These are phyloP conservation scores for Penicillium maclennaniae DNA, from an alignment of 495 filamentous ascomycete genomes.

Conservation along the genomic window DNA sequence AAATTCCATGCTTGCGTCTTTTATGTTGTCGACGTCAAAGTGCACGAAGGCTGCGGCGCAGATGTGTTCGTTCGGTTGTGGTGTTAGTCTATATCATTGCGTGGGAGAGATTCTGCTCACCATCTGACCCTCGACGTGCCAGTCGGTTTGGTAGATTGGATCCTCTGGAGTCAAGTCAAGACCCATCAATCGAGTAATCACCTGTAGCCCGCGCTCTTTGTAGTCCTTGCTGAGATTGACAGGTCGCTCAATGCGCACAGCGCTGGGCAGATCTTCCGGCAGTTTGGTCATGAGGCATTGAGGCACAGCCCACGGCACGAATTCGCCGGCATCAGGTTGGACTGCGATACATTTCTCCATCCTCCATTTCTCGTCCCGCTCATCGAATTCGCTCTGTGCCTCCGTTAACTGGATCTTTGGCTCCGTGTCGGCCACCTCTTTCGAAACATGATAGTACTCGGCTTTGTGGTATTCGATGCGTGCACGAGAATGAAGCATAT, in stretches of 20 bases:
- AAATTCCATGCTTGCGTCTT: constrained; percentile 18
- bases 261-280: constrained; percentile 19
- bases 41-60: constrained; percentile 29
- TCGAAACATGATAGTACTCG: constrained; percentile 25
- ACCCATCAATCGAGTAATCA: constrained; percentile 34
- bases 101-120: constrained; percentile 9
- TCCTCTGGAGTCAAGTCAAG: constrained; percentile 34
- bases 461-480: constrained; percentile 32
- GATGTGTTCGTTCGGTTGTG: constrained; percentile 39
- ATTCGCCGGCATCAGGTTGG: constrained; percentile 30
- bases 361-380: constrained; percentile 25
- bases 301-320: constrained; percentile 33
- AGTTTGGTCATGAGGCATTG: constrained; percentile 23
- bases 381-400: constrained; percentile 24
- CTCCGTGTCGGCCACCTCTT: constrained; percentile 14
- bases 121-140: constrained; percentile 39
- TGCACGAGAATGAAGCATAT: constrained; percentile 29
- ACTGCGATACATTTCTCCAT: constrained; percentile 20
- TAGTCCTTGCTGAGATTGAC: constrained; percentile 38
- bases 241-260: constrained; percentile 20
- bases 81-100: background rate
- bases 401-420: constrained; percentile 19
- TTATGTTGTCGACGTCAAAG: constrained; percentile 26
- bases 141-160: constrained; percentile 31
- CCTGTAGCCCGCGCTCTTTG: constrained; percentile 35